Evolutionary conservation across 1,139 yeast genomes (phyloP).

Genomic region (Eremothecium gossypii): DNA sequence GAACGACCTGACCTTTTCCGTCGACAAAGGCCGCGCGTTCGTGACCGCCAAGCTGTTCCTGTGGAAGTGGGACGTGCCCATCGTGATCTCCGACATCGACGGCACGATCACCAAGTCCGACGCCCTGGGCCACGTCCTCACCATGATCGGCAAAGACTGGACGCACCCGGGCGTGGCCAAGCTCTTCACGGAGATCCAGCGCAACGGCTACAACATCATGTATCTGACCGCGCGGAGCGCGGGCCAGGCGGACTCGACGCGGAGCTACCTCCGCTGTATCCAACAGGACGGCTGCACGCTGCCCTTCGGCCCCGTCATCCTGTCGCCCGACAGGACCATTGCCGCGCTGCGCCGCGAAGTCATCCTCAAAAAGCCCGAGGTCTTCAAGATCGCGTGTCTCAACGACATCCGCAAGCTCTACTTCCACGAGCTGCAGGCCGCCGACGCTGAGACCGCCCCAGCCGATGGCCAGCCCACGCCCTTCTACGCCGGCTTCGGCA

Average conservation of each 20-base stretch:
- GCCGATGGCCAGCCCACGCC: constrained; percentile 11
- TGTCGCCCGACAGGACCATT: constrained; percentile 94
- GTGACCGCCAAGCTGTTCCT: constrained; percentile 65
- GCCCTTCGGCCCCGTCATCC: constrained; percentile 89
- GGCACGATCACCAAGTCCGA: constrained; percentile 98
- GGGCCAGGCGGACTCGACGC: constrained; percentile 90
- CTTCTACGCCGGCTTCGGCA: constrained; percentile 96
- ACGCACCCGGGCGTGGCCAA: constrained; percentile 95
- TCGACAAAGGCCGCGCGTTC: constrained; percentile 73
- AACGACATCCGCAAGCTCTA: constrained; percentile 72
- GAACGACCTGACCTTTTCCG: constrained; percentile 69
- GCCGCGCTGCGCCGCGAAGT: constrained; percentile 92
- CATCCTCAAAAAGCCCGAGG: constrained; percentile 89
- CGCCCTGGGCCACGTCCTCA: constrained; percentile 92
- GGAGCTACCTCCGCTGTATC: constrained; percentile 73
- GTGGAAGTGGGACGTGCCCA: constrained; percentile 81
- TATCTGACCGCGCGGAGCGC: constrained; percentile 92
- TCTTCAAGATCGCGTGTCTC: constrained; percentile 94
- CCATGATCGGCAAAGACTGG: constrained; percentile 95
- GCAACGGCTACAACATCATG: constrained; percentile 87
- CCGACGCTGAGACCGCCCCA: neutral
- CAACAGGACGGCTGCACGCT: constrained; percentile 63
- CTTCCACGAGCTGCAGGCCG: constrained; percentile 13
- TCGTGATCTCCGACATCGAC: constrained; percentile 94
- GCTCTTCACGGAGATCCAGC: constrained; percentile 71